Evolutionary conservation across 306 rosid genomes (phyloP).

Genomic region (Quercus rubra): DNA sequence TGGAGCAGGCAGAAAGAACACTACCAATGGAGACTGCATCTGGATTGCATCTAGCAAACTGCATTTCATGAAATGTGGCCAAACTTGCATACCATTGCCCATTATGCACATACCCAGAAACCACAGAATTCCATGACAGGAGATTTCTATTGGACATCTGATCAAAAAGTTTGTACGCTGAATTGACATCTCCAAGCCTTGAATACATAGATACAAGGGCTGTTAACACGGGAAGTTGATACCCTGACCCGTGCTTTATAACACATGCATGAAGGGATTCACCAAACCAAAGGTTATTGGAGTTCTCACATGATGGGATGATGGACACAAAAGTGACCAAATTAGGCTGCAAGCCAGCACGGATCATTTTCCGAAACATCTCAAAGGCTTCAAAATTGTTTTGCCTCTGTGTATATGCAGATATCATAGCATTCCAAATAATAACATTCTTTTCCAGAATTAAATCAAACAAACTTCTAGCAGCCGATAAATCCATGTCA

Average conservation of each 20-base stretch:
- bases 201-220: constrained; percentile 34
- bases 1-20: constrained; percentile 34
- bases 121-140: constrained; percentile 33
- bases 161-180: constrained; percentile 20
- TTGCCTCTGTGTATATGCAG: constrained; percentile 27
- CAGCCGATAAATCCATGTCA: constrained; percentile 11
- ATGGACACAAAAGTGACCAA: constrained; percentile 29
- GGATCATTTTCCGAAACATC: constrained; percentile 21
- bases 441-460: constrained; percentile 9
- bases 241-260: constrained; percentile 26
- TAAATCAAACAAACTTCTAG: constrained; percentile 32
- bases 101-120: constrained; percentile 31
- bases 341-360: constrained; percentile 9
- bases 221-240: constrained; percentile 22
- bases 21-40: constrained; percentile 30
- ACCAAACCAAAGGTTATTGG: constrained; percentile 3
- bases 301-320: constrained; percentile 30
- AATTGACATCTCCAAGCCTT: constrained; percentile 20
- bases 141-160: constrained; percentile 7
- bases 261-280: constrained; percentile 35
- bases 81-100: constrained; percentile 26
- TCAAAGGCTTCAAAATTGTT: constrained; percentile 16
- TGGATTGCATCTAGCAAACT: constrained; percentile 7
- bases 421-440: constrained; percentile 35
- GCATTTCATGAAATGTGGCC: constrained; percentile 21